These are phyloP conservation scores for Thraustochytrium striatum DNA, from an alignment of 352 stramenopile species.

Conservation along the genomic window DNA sequence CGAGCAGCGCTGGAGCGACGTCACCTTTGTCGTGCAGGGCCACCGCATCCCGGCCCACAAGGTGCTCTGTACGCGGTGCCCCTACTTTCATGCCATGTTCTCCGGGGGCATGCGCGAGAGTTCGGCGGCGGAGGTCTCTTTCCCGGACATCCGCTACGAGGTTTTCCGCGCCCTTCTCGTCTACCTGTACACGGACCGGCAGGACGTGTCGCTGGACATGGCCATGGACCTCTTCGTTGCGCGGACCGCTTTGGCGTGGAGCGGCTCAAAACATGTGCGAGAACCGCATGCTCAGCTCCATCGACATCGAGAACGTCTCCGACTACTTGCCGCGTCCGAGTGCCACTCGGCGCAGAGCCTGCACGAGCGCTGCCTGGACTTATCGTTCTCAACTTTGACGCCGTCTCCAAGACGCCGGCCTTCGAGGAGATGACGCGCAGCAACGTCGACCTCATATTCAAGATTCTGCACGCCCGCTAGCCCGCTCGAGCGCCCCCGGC, in stretches of 20 bases:
- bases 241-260: constrained; percentile 76
- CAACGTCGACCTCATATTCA: constrained; percentile 97
- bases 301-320: constrained; percentile 91
- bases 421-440: constrained; percentile 97
- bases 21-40: constrained; percentile 70
- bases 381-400: constrained; percentile 95
- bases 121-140: constrained; percentile 49
- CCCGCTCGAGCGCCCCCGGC: no score
- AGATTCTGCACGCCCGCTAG: constrained; percentile 75
- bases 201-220: constrained; percentile 62
- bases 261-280: constrained; percentile 79
- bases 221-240: constrained; percentile 72
- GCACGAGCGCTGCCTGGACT: constrained; percentile 88
- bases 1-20: constrained; percentile 63
- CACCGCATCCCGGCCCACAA: constrained; percentile 65
- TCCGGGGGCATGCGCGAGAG: constrained; percentile 62
- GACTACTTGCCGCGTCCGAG: constrained; percentile 93
- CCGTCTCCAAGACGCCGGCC: constrained; percentile 85
- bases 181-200: constrained; percentile 77
- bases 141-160: constrained; percentile 55
- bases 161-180: constrained; percentile 72
- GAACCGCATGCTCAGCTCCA: constrained; percentile 88
- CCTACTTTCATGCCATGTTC: constrained; percentile 70
- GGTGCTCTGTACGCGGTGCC: constrained; percentile 67
- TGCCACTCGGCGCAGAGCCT: constrained; percentile 87